Conservation (phyloP, 192 early-diverging fungal species). For the Rhizoclosmatium globosum region DNA sequence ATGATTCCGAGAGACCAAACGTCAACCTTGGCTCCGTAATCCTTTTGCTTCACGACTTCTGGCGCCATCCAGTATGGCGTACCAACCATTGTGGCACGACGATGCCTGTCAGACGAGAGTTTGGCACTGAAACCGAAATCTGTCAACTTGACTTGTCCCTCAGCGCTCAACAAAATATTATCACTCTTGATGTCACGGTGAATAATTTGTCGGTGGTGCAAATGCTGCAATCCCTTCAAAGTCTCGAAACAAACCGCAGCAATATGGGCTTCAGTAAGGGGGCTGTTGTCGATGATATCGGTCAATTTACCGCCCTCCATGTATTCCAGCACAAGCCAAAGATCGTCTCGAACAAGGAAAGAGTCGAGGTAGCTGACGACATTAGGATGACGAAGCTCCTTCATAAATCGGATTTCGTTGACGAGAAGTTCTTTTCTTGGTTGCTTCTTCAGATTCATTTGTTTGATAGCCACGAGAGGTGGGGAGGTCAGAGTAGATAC, state of each 20-base stretch:
- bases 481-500: slow-evolving; percentile 38
- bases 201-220: slow-evolving; percentile 79
- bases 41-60: slow-evolving; percentile 59
- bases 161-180: slow-evolving; percentile 80
- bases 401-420: slow-evolving; percentile 89
- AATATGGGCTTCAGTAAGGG: slow-evolving; percentile 82
- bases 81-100: slow-evolving; percentile 80
- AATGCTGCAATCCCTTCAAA: slow-evolving; percentile 72
- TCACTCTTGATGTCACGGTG: slow-evolving; percentile 91
- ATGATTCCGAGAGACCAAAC: slow-evolving; percentile 70
- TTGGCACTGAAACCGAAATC: slow-evolving; percentile 91
- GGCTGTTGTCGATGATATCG: slow-evolving; percentile 94
- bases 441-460: slow-evolving; percentile 66
- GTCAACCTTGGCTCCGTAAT: slow-evolving; percentile 60
- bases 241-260: slow-evolving; percentile 81
- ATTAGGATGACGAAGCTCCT: slow-evolving; percentile 84
- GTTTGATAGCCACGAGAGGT: slow-evolving; percentile 65
- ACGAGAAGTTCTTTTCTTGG: slow-evolving; percentile 68
- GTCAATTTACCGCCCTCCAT: slow-evolving; percentile 99
- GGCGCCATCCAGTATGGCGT: slow-evolving; percentile 65
- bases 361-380: slow-evolving; percentile 97
- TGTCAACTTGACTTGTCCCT: slow-evolving; percentile 75
- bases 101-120: slow-evolving; percentile 67
- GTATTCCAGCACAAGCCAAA: slow-evolving; percentile 99
- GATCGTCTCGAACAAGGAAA: slow-evolving; percentile 85